Percentiles rank a stretch among this genome's conserved stretches.
Conservation (phyloP, 345 rosid species). For the Syzygium aqueum region DNA sequence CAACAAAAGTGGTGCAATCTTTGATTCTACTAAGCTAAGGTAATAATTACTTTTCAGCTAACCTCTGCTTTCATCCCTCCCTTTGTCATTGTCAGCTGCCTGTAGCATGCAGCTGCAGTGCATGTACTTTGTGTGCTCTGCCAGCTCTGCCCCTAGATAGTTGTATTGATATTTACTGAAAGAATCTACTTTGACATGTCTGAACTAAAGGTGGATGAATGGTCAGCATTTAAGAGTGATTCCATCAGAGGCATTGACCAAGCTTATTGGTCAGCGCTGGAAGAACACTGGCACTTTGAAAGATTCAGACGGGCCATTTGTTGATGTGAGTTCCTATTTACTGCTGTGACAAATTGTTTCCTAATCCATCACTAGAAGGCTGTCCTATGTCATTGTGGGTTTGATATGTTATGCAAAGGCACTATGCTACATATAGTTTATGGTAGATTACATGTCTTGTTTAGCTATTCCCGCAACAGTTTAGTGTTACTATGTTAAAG, state of each 20-base stretch:
- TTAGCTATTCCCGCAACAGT: background rate
- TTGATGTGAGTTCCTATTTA: slow-evolving; percentile 45
- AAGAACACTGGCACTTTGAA: slow-evolving; percentile 51
- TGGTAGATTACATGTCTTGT: background rate
- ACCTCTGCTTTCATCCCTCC: background rate
- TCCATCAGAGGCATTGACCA: slow-evolving; percentile 49
- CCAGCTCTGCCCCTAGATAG: background rate
- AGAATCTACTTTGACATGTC: background rate
- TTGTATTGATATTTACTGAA: background rate
- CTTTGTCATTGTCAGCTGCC: background rate
- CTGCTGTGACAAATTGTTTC: background rate
- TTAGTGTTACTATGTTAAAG: background rate
- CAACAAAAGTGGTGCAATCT: slow-evolving; percentile 82
- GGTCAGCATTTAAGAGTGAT: slow-evolving; percentile 77
- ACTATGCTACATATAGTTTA: background rate
- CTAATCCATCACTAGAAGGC: background rate
- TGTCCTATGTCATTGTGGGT: background rate
- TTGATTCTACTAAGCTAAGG: slow-evolving; percentile 86
- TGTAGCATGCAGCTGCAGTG: background rate
- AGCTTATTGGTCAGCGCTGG: slow-evolving; percentile 82
- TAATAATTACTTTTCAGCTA: slow-evolving; percentile 3
- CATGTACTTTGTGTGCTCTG: background rate
- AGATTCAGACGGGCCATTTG: slow-evolving; percentile 52
- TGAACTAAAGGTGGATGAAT: slow-evolving; percentile 85
- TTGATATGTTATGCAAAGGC: background rate